Evolutionary conservation across 768 basidiomycete genomes (phyloP).

Genomic region (Boletus insuetus): DNA sequence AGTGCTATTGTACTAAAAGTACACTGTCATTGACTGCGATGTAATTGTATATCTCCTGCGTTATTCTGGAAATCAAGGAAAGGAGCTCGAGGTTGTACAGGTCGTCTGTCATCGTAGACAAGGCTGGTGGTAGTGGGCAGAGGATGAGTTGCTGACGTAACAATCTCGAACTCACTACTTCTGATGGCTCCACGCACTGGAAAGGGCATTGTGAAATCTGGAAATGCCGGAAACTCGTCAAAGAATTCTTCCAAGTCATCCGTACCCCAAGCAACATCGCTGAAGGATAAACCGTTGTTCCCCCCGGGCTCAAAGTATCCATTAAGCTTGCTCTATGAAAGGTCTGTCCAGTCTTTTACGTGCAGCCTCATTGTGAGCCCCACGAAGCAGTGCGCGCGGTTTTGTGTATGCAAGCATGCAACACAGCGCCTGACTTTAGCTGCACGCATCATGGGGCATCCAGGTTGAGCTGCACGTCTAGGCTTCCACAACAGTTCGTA

Average conservation of each 20-base stretch:
- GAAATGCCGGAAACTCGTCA: slow-evolving; percentile 86
- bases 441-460: too few species aligned
- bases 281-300: slow-evolving; percentile 61
- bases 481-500: not conserved
- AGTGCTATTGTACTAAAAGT: too few species aligned
- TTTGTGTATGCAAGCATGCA: not conserved
- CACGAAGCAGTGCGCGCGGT: not conserved
- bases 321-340: slow-evolving; percentile 74
- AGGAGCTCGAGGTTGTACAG: slow-evolving; percentile 92
- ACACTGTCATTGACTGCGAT: slow-evolving; percentile 82
- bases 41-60: slow-evolving; percentile 91
- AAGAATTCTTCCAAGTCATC: slow-evolving; percentile 39
- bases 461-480: not conserved
- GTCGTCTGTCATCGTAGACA: slow-evolving; percentile 64
- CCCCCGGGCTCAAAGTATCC: slow-evolving; percentile 86
- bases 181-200: slow-evolving; percentile 50
- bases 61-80: slow-evolving; percentile 87
- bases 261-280: slow-evolving; percentile 10
- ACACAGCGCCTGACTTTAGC: not conserved
- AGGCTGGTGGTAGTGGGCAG: not conserved
- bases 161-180: not conserved
- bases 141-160: slow-evolving; percentile 22
- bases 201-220: slow-evolving; percentile 80
- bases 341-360: slow-evolving; percentile 36
- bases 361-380: not conserved